These are phyloP conservation scores for Puccinia hordei DNA, from an alignment of 1,284 basidiomycete species.

Conservation along the genomic window DNA sequence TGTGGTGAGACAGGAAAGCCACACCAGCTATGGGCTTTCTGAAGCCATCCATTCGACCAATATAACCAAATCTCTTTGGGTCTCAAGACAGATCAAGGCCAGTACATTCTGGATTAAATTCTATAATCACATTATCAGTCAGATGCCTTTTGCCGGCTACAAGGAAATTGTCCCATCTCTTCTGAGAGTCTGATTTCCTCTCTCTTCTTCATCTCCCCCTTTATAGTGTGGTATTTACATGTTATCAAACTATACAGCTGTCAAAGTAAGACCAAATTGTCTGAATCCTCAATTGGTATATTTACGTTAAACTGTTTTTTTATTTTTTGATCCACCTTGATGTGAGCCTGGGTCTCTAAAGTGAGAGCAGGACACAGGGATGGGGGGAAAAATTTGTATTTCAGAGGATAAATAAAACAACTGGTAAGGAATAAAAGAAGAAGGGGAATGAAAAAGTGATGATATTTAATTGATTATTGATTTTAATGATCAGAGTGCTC, in stretches of 20 bases:
- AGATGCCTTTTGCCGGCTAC: constrained; percentile 82
- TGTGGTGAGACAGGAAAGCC: constrained; percentile 75
- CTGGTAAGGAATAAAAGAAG: no score
- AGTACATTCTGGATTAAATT: constrained; percentile 83
- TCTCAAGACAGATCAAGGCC: constrained; percentile 75
- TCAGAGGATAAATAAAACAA: no score
- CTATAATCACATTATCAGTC: constrained; percentile 69
- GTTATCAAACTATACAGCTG: constrained; percentile 42
- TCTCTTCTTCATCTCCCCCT: background rate
- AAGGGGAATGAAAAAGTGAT: no score
- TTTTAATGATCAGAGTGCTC: no score
- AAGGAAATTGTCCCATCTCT: constrained; percentile 63
- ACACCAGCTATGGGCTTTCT: constrained; percentile 79
- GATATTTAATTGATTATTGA: no score
- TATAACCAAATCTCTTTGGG: constrained; percentile 72
- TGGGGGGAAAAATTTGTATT: no score
- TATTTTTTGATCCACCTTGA: no score
- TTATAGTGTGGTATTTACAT: constrained; percentile 30
- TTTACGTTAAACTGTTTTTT: background rate
- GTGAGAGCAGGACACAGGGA: no score
- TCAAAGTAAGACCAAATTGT: constrained; percentile 24
- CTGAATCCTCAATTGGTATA: background rate
- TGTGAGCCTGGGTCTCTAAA: no score
- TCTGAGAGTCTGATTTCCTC: no score
- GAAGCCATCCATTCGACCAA: constrained; percentile 81